Percentiles rank a stretch among this genome's conserved stretches.
phyloP scores from a whole-genome alignment of 345 rosid species.

The Arabidopsis thaliana region DNA sequence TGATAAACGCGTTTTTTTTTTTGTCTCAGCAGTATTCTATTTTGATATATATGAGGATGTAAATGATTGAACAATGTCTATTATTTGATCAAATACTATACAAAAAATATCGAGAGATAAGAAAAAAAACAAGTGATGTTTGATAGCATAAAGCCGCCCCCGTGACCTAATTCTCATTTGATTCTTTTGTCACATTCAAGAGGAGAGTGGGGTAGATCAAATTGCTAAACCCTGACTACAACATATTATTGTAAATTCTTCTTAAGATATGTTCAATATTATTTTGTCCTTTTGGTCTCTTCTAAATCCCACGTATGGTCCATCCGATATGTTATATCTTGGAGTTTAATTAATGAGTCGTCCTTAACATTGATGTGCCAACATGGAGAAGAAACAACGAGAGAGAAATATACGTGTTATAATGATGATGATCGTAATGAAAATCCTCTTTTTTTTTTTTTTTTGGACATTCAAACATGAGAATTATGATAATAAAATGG shows the following conservation, averaged over 20 bases:
- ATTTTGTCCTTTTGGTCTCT: slow-evolving; percentile 46
- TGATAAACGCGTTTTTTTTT: not conserved
- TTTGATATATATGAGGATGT: slow-evolving; percentile 33
- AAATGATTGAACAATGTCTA: slow-evolving; percentile 45
- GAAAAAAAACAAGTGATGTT: slow-evolving; percentile 27
- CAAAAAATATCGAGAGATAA: not conserved
- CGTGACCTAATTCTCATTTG: slow-evolving; percentile 48
- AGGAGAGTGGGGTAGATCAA: slow-evolving; percentile 46
- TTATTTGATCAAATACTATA: slow-evolving; percentile 45
- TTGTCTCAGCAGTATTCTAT: slow-evolving; percentile 20
- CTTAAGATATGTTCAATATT: slow-evolving; percentile 37
- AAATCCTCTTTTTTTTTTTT: too few relatives aligned
- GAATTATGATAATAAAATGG: not conserved
- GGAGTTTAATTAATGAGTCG: slow-evolving; percentile 45
- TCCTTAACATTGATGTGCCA: slow-evolving; percentile 42
- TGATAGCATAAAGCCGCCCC: slow-evolving; percentile 51
- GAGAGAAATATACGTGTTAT: not conserved
- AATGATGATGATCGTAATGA: slow-evolving; percentile 2
- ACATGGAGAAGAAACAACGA: slow-evolving; percentile 30
- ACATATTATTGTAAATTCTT: slow-evolving; percentile 48
- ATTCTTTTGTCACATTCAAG: slow-evolving; percentile 50
- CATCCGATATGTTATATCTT: slow-evolving; percentile 43
- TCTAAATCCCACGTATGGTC: slow-evolving; percentile 42
- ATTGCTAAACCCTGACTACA: slow-evolving; percentile 48
- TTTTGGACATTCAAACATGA: not conserved